Evolutionary conservation across 2,329 filamentous ascomycete species (phyloP).

Genomic region (Venturia asperata): DNA sequence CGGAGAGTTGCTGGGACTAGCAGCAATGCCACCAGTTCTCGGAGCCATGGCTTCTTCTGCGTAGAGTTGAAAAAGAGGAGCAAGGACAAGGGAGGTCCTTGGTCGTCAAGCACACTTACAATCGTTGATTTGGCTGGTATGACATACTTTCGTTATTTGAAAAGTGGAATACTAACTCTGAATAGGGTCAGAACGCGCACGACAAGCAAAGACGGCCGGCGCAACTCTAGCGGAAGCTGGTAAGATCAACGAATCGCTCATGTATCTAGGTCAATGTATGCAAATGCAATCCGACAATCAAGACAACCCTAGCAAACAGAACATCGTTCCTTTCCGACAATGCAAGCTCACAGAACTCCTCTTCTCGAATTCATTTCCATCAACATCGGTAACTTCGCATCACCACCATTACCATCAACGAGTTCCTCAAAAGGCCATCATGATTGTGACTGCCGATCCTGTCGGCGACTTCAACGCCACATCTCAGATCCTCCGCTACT

Average conservation of each 20-base stretch:
- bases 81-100: constrained; percentile 50
- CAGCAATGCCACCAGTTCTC: constrained; percentile 84
- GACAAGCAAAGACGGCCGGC: constrained; percentile 89
- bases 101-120: constrained; percentile 72
- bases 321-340: constrained; percentile 65
- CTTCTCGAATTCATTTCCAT: constrained; percentile 44
- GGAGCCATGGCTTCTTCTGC: constrained; percentile 94
- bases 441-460: constrained; percentile 94
- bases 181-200: constrained; percentile 72
- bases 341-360: constrained; percentile 48
- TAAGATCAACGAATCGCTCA: constrained; percentile 96
- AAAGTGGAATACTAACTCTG: constrained; percentile 20
- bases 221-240: constrained; percentile 89
- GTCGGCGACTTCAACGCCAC: constrained; percentile 94
- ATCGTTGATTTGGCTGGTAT: constrained; percentile 83
- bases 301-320: constrained; percentile 54
- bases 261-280: constrained; percentile 95
- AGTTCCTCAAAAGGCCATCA: constrained; percentile 78
- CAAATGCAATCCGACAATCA: constrained; percentile 85
- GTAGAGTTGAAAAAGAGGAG: constrained; percentile 85
- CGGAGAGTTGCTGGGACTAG: constrained; percentile 82
- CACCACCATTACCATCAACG: constrained; percentile 42
- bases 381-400: constrained; percentile 40
- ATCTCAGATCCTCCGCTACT: constrained; percentile 90
- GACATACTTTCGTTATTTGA: constrained; percentile 21